Percentiles rank a stretch among this genome's conserved stretches.
These are phyloP conservation scores for Spathaspora sp. DNA, from an alignment of 1,139 yeast genomes.

Conservation along the genomic window DNA sequence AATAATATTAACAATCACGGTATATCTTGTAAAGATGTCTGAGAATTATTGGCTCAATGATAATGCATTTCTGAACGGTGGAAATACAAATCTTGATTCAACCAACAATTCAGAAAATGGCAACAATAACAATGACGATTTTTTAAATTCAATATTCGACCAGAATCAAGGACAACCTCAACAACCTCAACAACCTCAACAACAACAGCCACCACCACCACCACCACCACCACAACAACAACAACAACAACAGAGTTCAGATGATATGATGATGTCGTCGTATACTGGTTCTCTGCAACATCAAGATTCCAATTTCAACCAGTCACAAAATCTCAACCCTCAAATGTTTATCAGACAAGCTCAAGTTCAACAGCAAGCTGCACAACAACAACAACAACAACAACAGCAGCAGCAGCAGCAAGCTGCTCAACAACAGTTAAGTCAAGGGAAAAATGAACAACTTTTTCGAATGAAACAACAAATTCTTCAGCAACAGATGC, in stretches of 20 bases:
- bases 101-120: slow-evolving; percentile 13
- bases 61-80: slow-evolving; percentile 30
- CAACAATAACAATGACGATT: slow-evolving; percentile 26
- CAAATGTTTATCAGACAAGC: slow-evolving; percentile 28
- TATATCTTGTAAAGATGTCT: slow-evolving; percentile 24
- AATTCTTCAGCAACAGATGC: slow-evolving; percentile 20
- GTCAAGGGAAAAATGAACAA: slow-evolving; percentile 25
- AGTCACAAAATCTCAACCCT: slow-evolving; percentile 20
- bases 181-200: slow-evolving; percentile 10
- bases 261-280: slow-evolving; percentile 4
- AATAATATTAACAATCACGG: neutral
- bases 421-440: slow-evolving; percentile 14
- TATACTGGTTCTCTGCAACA: neutral
- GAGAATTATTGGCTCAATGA: slow-evolving; percentile 48
- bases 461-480: slow-evolving; percentile 19
- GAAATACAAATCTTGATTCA: neutral
- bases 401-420: slow-evolving; percentile 18
- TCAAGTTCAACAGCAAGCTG: slow-evolving; percentile 11
- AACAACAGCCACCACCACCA: no score
- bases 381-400: slow-evolving; percentile 11
- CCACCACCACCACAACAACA: no score
- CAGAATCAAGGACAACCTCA: slow-evolving; percentile 21
- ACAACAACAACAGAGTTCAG: slow-evolving; percentile 9
- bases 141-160: slow-evolving; percentile 39
- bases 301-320: slow-evolving; percentile 5